Base-by-base conservation (phyloP, 2,329 filamentous ascomycete genomes). In the Ascochyta fabae region DNA sequence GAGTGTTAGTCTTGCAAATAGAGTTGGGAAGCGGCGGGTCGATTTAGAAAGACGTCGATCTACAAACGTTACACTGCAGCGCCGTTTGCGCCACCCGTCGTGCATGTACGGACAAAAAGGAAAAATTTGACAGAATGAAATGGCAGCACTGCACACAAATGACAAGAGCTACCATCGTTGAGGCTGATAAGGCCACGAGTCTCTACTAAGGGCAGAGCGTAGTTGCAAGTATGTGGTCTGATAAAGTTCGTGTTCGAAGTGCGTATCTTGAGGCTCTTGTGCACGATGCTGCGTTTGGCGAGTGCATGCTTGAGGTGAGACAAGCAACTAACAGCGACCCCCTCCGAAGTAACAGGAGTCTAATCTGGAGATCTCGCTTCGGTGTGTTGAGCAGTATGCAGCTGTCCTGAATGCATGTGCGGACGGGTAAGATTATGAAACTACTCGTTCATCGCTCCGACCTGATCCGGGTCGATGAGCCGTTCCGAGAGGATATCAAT, bases 191-290 rank as follows among this genome's bases (percentile, higher is more conserved):
- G 33, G 34, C 48, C 33, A 40, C 47, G 53, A 52, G 29, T 16
- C 31, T 29, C n/a, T 31, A 51, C 59, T 23, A 39, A 48, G 41
- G 58, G 62, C 10, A 62, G 61, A 50, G 62, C 53, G 51, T 43
- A 43, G 62, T 70, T 62, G 59, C 66, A 51, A 61, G 22, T 40
- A 31, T 48, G 61, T 63, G 45, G 42, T 53, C 24, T 53, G 43
- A 48, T 47, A 13, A 40, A 12, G 16, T 15, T 19, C 47, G 16
- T 22, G 15, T 4, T 27, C 16, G 24, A 35, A 31, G 16, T 12
- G 29, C 31, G 12, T 26, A 22, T 9, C 22, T 36, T 10, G 38
- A 35, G n/a, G 23, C 39, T 12, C 8, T 35, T 33, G 24, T 13
- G 29, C 12, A 9, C 29, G 19, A 13, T 15, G 31, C n/a, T 42